These are phyloP conservation scores for Sporothrix schenckii DNA, from an alignment of 2,329 filamentous ascomycete species.

Conservation along the genomic window DNA sequence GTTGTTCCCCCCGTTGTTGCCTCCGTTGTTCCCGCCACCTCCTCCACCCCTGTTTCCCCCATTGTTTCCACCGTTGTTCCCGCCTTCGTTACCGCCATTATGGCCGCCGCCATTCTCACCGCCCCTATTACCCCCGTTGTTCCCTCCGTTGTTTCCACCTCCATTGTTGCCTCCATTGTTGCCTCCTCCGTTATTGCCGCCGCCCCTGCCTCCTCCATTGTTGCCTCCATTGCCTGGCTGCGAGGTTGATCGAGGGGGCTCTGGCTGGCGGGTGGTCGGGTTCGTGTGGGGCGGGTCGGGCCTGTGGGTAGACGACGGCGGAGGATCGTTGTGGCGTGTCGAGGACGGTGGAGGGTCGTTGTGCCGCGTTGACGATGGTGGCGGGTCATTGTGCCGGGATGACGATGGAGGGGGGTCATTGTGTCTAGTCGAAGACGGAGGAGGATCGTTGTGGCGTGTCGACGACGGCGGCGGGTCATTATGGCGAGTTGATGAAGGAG, in stretches of 20 bases:
- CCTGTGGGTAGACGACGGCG: not conserved
- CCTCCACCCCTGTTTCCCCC: no score
- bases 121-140: not conserved
- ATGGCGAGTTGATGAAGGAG: not conserved
- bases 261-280: not conserved
- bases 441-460: not conserved
- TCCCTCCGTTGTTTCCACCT: not conserved
- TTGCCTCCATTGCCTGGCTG: not conserved
- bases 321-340: not conserved
- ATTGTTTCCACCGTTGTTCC: no score
- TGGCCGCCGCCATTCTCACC: not conserved
- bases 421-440: not conserved
- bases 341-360: not conserved
- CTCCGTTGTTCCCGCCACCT: not conserved
- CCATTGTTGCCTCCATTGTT: not conserved
- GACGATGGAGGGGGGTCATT: not conserved
- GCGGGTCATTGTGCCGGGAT: not conserved
- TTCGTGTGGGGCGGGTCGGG: not conserved
- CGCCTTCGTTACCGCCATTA: not conserved
- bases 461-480: not conserved
- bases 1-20: not conserved
- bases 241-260: not conserved
- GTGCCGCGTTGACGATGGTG: not conserved
- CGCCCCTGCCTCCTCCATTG: not conserved
- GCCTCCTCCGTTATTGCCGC: not conserved